Percentiles rank a stretch among this genome's conserved stretches.
These are phyloP conservation scores for Cornus suecica DNA, from an alignment of 148 eudicot genomes.

Conservation along the genomic window DNA sequence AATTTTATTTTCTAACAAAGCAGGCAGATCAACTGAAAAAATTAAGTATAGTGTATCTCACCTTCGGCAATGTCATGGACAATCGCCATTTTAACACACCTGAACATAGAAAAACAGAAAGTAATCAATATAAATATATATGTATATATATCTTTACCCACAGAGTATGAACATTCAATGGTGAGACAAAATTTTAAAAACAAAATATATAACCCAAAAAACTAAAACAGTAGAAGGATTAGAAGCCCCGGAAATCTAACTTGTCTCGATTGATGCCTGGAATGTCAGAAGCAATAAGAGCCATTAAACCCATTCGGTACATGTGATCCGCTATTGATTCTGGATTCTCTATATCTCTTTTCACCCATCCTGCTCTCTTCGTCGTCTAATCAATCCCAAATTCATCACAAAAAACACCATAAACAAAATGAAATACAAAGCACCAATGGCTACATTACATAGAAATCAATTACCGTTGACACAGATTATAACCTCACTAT, in stretches of 20 bases:
- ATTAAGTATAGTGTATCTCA: conserved; percentile 11
- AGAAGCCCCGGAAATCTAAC: conserved; percentile 33
- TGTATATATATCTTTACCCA: no score
- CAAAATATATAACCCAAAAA: not conserved
- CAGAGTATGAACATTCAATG: not conserved
- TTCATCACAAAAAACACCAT: not conserved
- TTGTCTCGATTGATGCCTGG: conserved; percentile 90
- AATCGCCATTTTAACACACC: conserved; percentile 96
- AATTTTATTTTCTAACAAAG: not conserved
- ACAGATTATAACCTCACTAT: no score
- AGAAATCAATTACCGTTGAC: not conserved
- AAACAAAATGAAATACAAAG: not conserved
- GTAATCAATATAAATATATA: not conserved
- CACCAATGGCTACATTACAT: not conserved
- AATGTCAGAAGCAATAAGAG: conserved; percentile 70
- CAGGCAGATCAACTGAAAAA: not conserved
- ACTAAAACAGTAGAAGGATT: not conserved
- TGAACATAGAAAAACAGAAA: conserved; percentile 22
- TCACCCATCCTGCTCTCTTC: conserved; percentile 91
- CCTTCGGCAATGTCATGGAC: conserved; percentile 99
- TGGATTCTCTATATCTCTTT: conserved; percentile 58
- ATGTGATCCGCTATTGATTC: conserved; percentile 96
- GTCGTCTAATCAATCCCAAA: conserved; percentile 53
- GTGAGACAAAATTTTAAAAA: not conserved
- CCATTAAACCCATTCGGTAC: conserved; percentile 97